Conservation (phyloP, 2,329 filamentous ascomycete species). For the Calonectria pseudoreteaudii region DNA sequence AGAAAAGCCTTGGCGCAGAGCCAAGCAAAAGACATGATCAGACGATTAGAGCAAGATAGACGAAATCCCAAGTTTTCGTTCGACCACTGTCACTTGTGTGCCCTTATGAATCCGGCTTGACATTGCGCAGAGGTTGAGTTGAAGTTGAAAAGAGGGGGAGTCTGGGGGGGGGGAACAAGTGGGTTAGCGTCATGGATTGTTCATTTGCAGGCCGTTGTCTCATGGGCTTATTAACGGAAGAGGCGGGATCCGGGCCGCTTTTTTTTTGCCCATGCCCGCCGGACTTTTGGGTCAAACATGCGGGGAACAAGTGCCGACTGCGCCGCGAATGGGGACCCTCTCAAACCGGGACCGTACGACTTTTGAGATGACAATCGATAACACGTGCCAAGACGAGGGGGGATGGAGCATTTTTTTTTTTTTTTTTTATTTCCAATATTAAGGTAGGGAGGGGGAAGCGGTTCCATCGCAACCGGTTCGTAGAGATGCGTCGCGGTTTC, state of each 20-base stretch:
- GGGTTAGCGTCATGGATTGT: background rate
- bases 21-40: conserved; percentile 16
- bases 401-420: background rate
- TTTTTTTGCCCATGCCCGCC: background rate
- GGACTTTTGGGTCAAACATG: background rate
- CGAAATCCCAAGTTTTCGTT: conserved; percentile 14
- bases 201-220: background rate
- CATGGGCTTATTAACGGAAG: background rate
- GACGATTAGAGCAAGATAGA: conserved; percentile 27
- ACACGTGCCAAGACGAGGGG: background rate
- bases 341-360: background rate
- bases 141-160: background rate
- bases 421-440: background rate
- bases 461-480: background rate
- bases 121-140: background rate
- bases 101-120: background rate
- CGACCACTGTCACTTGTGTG: background rate
- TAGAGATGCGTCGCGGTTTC: background rate
- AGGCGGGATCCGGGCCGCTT: background rate
- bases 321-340: background rate
- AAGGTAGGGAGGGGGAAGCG: background rate
- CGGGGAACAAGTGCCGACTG: conserved; percentile 3
- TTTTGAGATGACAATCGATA: background rate
- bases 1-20: conserved; percentile 10
- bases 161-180: background rate